Conservation (phyloP, 176 grass and related monocot genomes). For the Dactylis glomerata region DNA sequence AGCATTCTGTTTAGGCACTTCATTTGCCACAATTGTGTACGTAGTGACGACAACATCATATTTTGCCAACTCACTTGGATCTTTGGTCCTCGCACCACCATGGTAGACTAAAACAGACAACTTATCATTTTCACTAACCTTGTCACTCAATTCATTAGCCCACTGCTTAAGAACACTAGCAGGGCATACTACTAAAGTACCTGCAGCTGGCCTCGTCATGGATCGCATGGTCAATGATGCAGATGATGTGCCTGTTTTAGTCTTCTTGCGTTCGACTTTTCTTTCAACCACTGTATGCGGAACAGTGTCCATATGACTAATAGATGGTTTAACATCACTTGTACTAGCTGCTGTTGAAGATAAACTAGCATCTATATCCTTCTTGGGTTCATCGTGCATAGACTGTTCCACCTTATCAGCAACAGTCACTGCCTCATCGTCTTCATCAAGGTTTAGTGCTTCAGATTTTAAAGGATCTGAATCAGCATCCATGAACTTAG, state of each 20-base stretch:
- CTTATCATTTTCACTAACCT: constrained; percentile 62
- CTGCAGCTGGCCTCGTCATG: constrained; percentile 80
- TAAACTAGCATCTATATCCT: constrained; percentile 31
- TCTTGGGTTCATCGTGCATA: constrained; percentile 26
- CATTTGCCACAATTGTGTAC: constrained; percentile 94
- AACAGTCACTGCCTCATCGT: constrained; percentile 52
- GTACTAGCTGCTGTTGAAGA: constrained; percentile 16
- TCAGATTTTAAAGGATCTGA: constrained; percentile 70
- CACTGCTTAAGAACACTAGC: constrained; percentile 95
- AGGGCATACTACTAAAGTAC: constrained; percentile 93
- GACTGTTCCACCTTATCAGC: constrained; percentile 23
- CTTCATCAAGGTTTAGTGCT: constrained; percentile 89
- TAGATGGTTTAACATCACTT: constrained; percentile 10
- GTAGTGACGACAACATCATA: constrained; percentile 96
- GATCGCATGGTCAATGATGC: constrained; percentile 33
- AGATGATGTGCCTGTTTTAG: constrained; percentile 39
- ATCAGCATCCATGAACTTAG: constrained; percentile 66
- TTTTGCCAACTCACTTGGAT: constrained; percentile 75
- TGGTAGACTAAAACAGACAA: constrained; percentile 93
- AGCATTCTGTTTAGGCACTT: constrained; percentile 88
- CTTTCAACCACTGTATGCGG: constrained; percentile 27
- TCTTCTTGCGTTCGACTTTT: constrained; percentile 40
- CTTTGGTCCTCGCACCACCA: constrained; percentile 89
- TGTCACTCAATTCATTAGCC: constrained; percentile 78
- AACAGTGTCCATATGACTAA: constrained; percentile 18